Percentiles rank a stretch among this genome's conserved stretches.
Evolutionary conservation across 805 yeast species (phyloP).

Genomic region (Jamesozyma piceae): DNA sequence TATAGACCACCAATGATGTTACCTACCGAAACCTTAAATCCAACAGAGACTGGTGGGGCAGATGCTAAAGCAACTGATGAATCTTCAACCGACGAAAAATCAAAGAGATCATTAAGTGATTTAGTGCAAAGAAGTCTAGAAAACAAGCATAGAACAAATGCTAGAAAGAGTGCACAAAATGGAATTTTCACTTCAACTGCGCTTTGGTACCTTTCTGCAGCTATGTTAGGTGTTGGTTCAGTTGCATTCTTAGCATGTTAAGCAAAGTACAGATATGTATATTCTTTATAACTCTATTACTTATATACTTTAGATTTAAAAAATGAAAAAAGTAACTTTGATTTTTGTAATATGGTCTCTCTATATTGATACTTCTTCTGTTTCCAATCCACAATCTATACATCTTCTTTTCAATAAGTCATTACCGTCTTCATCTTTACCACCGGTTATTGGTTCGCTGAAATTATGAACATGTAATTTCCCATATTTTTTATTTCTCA

Average conservation of each 20-base stretch:
- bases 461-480: conserved; percentile 68
- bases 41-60: conserved; percentile 40
- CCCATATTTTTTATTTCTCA: conserved; percentile 51
- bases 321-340: too few relatives aligned
- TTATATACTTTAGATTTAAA: not conserved
- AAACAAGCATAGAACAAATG: conserved; percentile 71
- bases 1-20: conserved; percentile 94
- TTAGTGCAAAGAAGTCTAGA: conserved; percentile 66
- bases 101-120: conserved; percentile 31
- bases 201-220: conserved; percentile 22
- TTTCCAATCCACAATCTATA: conserved; percentile 71
- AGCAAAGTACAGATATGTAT: conserved; percentile 1
- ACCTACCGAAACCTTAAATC: conserved; percentile 86
- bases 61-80: conserved; percentile 15
- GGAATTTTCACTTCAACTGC: conserved; percentile 11
- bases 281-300: not conserved
- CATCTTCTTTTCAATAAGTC: conserved; percentile 52
- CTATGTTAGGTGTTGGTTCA: conserved; percentile 24
- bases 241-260: conserved; percentile 18
- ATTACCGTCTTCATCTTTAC: conserved; percentile 35
- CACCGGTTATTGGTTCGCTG: conserved; percentile 44
- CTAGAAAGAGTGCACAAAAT: conserved; percentile 27
- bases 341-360: too few relatives aligned
- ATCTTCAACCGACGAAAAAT: conserved; percentile 14
- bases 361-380: conserved; percentile 45